Percentiles rank a stretch among this genome's conserved stretches.
Evolutionary conservation across 2,329 filamentous ascomycete genomes (phyloP).

Genomic region (Fusarium sterilihyphosum): DNA sequence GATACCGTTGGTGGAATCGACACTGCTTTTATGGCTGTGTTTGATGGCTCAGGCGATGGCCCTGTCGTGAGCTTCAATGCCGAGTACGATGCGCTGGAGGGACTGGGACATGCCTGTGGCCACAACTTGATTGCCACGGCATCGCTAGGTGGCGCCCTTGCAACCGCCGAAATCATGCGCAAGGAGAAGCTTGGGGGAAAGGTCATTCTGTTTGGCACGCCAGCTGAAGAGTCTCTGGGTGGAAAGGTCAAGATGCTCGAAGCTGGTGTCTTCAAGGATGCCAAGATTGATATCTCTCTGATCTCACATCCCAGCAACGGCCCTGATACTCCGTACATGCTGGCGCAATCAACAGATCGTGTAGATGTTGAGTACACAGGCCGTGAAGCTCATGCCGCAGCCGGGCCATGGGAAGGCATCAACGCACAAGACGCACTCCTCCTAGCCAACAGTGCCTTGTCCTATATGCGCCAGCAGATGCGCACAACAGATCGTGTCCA

Average conservation of each 20-base stretch:
- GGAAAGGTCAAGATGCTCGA: slow-evolving; percentile 39
- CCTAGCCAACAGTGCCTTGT: slow-evolving; percentile 31
- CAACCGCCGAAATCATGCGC: slow-evolving; percentile 27
- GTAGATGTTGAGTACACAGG: slow-evolving; percentile 34
- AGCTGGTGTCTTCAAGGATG: slow-evolving; percentile 24
- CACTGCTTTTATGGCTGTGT: slow-evolving; percentile 57
- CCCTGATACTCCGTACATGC: slow-evolving; percentile 25
- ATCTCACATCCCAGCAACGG: slow-evolving; percentile 33
- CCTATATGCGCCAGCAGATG: slow-evolving; percentile 33
- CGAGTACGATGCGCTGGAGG: slow-evolving; percentile 45
- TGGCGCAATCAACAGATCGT: slow-evolving; percentile 27
- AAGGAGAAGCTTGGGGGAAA: slow-evolving; percentile 31
- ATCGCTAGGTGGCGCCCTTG: slow-evolving; percentile 26
- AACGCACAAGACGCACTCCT: slow-evolving; percentile 38
- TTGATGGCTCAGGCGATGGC: slow-evolving; percentile 49
- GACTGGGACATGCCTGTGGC: slow-evolving; percentile 33
- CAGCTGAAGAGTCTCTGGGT: slow-evolving; percentile 33
- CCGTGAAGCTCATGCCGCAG: slow-evolving; percentile 26
- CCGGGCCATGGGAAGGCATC: slow-evolving; percentile 30
- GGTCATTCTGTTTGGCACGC: slow-evolving; percentile 35
- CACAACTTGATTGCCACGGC: slow-evolving; percentile 38
- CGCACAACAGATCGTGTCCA: slow-evolving; percentile 31
- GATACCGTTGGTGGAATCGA: slow-evolving; percentile 52
- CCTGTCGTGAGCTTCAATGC: slow-evolving; percentile 56
- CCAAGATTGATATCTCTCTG: slow-evolving; percentile 38